Conservation (phyloP, 176 grass and related monocot genomes). For the Triticum timopheevii region DNA sequence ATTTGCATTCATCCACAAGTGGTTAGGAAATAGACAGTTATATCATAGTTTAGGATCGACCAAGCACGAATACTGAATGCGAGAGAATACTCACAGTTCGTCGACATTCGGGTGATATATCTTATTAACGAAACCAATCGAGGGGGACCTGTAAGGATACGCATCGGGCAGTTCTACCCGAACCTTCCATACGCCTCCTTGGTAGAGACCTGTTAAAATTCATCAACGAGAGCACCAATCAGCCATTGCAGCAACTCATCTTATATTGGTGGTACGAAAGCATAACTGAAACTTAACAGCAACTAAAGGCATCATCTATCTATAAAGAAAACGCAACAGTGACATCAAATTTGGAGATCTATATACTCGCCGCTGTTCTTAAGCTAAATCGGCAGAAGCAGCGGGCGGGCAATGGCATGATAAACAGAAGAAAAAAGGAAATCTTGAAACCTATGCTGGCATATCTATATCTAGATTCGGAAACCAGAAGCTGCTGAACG, state of each 20-base stretch:
- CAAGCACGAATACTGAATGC: background rate
- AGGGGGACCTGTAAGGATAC: slow-evolving; percentile 89
- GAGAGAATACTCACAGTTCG: slow-evolving; percentile 66
- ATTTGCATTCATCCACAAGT: background rate
- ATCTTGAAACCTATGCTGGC: background rate
- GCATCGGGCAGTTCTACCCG: slow-evolving; percentile 86
- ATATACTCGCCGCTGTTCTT: background rate
- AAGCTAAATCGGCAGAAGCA: slow-evolving; percentile 2
- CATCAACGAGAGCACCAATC: slow-evolving; percentile 1
- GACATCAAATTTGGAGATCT: slow-evolving; percentile 7
- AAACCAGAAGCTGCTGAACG: background rate
- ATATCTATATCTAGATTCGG: slow-evolving; percentile 21
- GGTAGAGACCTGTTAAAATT: slow-evolving; percentile 66
- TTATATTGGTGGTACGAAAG: background rate
- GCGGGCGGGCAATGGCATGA: background rate
- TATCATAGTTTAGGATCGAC: no score
- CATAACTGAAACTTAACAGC: background rate
- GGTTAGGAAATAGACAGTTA: background rate
- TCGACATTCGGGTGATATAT: slow-evolving; percentile 96
- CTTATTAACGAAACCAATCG: slow-evolving; percentile 88
- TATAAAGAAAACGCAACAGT: no score
- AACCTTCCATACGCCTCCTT: slow-evolving; percentile 92
- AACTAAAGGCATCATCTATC: background rate
- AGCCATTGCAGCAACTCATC: background rate
- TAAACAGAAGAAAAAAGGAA: background rate